A percentile compares a stretch with the other conserved stretches of the same genome.
phyloP scores from a whole-genome alignment of 2,329 filamentous ascomycete genomes.

The Penicillium sclerotiorum region DNA sequence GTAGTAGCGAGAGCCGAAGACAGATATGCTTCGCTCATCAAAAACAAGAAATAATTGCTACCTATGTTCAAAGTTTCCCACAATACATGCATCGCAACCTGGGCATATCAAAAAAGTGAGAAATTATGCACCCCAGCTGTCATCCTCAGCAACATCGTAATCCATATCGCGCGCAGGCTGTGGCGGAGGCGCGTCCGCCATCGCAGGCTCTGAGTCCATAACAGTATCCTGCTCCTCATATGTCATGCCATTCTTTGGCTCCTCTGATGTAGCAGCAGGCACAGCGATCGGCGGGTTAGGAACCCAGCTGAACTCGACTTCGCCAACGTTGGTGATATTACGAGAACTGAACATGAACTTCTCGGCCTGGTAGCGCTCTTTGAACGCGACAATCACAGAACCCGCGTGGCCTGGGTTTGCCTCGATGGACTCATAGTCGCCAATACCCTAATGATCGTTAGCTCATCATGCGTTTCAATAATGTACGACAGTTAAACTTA shows the following conservation, averaged over 20 bases:
- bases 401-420: conserved; percentile 42
- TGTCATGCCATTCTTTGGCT: conserved; percentile 26
- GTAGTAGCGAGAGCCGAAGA: not conserved
- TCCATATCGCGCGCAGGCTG: conserved; percentile 43
- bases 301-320: conserved; percentile 60
- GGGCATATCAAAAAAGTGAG: not conserved
- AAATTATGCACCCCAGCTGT: conserved; percentile 41
- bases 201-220: conserved; percentile 32
- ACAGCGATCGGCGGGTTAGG: conserved; percentile 38
- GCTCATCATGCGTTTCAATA: too few species aligned
- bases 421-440: conserved; percentile 51
- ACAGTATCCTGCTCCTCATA: conserved; percentile 34
- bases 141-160: conserved; percentile 56
- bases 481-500: conserved; percentile 28
- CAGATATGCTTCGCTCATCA: not conserved
- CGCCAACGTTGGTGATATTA: conserved; percentile 55
- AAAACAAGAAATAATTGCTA: conserved; percentile 4
- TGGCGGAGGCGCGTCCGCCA: conserved; percentile 11
- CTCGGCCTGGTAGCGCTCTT: conserved; percentile 57
- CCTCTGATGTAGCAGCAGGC: conserved; percentile 15
- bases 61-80: conserved; percentile 5
- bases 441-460: conserved; percentile 41
- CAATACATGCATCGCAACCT: conserved; percentile 7
- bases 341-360: conserved; percentile 53
- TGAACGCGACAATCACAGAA: conserved; percentile 49